phyloP scores from a whole-genome alignment of 2,329 filamentous ascomycete genomes.

The Fusarium chlamydosporum region DNA sequence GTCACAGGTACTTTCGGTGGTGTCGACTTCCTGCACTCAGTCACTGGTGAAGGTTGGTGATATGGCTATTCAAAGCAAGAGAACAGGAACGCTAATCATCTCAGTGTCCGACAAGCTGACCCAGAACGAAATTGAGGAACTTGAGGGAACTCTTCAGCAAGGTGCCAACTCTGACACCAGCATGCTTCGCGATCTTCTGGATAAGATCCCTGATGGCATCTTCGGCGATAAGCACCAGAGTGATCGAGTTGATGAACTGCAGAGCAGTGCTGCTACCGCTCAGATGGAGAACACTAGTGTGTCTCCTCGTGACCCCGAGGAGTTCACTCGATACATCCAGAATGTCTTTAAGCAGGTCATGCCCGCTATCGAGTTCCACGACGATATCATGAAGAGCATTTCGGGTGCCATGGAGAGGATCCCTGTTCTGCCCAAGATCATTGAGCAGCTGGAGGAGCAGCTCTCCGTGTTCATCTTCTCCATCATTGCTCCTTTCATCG shows the following conservation, averaged over 20 bases:
- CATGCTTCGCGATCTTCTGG: constrained; percentile 82
- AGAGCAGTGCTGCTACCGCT: constrained; percentile 79
- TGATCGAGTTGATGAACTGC: constrained; percentile 82
- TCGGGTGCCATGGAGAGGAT: constrained; percentile 85
- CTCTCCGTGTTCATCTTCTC: constrained; percentile 91
- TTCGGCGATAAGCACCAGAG: constrained; percentile 83
- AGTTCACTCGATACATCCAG: constrained; percentile 82
- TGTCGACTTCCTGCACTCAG: constrained; percentile 93
- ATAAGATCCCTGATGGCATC: constrained; percentile 84
- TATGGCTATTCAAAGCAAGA: not conserved
- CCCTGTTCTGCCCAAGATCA: constrained; percentile 84
- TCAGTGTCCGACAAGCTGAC: constrained; percentile 89
- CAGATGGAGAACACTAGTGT: constrained; percentile 82
- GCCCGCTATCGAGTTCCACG: constrained; percentile 91
- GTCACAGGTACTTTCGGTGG: constrained; percentile 95
- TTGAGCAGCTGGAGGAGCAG: constrained; percentile 90
- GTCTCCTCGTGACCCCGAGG: constrained; percentile 84
- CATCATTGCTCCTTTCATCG: constrained; percentile 88
- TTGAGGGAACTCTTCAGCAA: constrained; percentile 84
- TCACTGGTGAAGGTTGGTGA: constrained; percentile 74
- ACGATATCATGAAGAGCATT: constrained; percentile 86
- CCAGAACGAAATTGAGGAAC: constrained; percentile 89
- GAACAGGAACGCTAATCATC: constrained; percentile 28
- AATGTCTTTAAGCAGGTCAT: constrained; percentile 84
- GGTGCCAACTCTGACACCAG: constrained; percentile 76